These are phyloP conservation scores for Microbotryum lychnidis-dioicae DNA, from an alignment of 1,284 basidiomycete genomes.

Conservation along the genomic window DNA sequence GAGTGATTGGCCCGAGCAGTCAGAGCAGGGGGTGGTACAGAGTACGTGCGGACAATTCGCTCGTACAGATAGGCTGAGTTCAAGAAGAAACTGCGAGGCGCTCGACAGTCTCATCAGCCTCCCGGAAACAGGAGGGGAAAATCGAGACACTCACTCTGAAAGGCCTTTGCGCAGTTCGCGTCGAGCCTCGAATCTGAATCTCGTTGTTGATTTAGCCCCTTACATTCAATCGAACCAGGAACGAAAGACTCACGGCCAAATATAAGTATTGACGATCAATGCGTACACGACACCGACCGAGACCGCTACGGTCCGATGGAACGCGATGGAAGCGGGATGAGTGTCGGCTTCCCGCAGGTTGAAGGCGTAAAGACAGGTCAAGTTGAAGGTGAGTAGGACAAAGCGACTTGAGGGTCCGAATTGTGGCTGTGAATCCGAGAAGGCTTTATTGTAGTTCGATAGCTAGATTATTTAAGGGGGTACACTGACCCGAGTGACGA, in stretches of 20 bases:
- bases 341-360: constrained; percentile 35
- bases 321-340: constrained; percentile 36
- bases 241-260: constrained; percentile 60
- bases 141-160: constrained; percentile 58
- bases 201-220: too few relatives aligned
- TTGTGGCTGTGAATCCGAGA: constrained; percentile 2
- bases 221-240: too few relatives aligned
- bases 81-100: constrained; percentile 56
- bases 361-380: constrained; percentile 78
- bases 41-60: constrained; percentile 66
- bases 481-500: constrained; percentile 52
- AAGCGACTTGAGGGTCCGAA: constrained; percentile 50
- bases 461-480: too few relatives aligned
- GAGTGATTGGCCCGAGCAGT: neutral
- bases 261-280: constrained; percentile 71
- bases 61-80: constrained; percentile 79
- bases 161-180: constrained; percentile 74
- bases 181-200: constrained; percentile 60
- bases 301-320: constrained; percentile 50
- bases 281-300: constrained; percentile 83
- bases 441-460: too few relatives aligned
- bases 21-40: constrained; percentile 36
- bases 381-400: constrained; percentile 71
- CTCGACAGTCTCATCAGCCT: neutral
- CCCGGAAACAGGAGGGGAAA: neutral